Evolutionary conservation across 1,139 yeast genomes (phyloP).

Genomic region (Magnusiomyces paraingens): DNA sequence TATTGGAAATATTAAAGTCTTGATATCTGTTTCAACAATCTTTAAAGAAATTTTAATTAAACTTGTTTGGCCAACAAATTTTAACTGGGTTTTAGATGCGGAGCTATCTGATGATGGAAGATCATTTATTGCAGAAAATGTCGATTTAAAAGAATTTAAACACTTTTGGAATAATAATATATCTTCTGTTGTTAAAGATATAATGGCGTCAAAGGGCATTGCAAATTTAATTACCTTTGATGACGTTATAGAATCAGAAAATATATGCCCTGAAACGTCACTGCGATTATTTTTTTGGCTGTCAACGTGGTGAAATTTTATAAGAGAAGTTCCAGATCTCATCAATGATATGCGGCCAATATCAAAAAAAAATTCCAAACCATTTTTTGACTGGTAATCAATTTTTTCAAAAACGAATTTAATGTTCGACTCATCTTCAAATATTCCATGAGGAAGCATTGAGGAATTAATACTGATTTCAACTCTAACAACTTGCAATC

Average conservation of each 20-base stretch:
- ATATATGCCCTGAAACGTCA: slow-evolving; percentile 9
- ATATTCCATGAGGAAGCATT: slow-evolving; percentile 16
- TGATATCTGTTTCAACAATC: slow-evolving; percentile 15
- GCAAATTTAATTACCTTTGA: slow-evolving; percentile 14
- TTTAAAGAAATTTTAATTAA: slow-evolving; percentile 13
- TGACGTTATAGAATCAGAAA: not conserved
- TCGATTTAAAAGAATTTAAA: slow-evolving; percentile 5
- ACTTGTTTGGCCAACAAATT: slow-evolving; percentile 19
- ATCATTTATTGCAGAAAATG: not conserved
- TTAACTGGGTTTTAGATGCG: not conserved
- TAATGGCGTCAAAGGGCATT: slow-evolving; percentile 20
- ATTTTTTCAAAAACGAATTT: slow-evolving; percentile 11
- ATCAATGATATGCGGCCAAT: not conserved
- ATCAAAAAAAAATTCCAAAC: slow-evolving; percentile 1
- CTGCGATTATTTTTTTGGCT: not conserved
- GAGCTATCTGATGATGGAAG: not conserved
- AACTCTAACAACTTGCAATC: slow-evolving; percentile 1
- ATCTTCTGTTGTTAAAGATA: slow-evolving; percentile 16
- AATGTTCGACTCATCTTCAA: slow-evolving; percentile 12
- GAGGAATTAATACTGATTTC: slow-evolving; percentile 11
- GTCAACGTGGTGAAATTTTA: not conserved
- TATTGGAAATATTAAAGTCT: slow-evolving; percentile 21
- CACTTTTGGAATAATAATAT: slow-evolving; percentile 15
- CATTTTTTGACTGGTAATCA: not conserved
- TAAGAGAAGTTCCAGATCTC: not conserved